Evolutionary conservation across 192 early-diverging fungal species (phyloP).

Genomic region (Lobosporangium transversale): DNA sequence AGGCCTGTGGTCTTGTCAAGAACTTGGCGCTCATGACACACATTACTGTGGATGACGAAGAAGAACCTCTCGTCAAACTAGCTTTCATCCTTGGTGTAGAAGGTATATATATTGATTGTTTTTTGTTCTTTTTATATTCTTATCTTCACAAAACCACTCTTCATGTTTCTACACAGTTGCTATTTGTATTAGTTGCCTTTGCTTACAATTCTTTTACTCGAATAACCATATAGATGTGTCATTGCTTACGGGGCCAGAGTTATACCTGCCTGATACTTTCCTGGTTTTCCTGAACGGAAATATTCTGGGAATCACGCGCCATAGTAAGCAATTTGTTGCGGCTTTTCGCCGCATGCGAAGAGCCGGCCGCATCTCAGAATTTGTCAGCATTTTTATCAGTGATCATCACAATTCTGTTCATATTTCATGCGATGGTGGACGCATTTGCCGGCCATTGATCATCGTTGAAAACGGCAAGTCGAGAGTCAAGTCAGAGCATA

Average conservation of each 20-base stretch:
- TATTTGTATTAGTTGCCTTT: too few species aligned
- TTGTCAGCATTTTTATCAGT: conserved; percentile 91
- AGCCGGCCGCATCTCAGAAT: conserved; percentile 87
- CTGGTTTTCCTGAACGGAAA: conserved; percentile 95
- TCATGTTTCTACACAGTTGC: too few species aligned
- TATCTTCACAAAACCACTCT: too few species aligned
- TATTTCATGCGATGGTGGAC: conserved; percentile 92
- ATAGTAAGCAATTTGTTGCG: conserved; percentile 84
- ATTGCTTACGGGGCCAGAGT: conserved; percentile 85
- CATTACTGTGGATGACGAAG: conserved; percentile 95
- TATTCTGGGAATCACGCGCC: conserved; percentile 87
- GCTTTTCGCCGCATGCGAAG: conserved; percentile 89
- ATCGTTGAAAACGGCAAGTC: conserved; percentile 87
- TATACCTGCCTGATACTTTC: conserved; percentile 83
- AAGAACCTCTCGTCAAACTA: conserved; percentile 78
- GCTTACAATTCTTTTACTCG: background rate
- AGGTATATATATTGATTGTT: too few species aligned
- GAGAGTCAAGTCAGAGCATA: conserved; percentile 71
- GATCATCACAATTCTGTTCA: conserved; percentile 86
- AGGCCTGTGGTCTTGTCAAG: conserved; percentile 97
- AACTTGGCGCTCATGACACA: conserved; percentile 99
- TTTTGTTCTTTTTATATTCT: too few species aligned
- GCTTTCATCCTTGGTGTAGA: conserved; percentile 91
- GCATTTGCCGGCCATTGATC: conserved; percentile 96
- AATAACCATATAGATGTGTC: conserved; percentile 78